These are phyloP conservation scores for Centrapalus pauciflorus DNA, from an alignment of 129 eudicot genomes.

Conservation along the genomic window DNA sequence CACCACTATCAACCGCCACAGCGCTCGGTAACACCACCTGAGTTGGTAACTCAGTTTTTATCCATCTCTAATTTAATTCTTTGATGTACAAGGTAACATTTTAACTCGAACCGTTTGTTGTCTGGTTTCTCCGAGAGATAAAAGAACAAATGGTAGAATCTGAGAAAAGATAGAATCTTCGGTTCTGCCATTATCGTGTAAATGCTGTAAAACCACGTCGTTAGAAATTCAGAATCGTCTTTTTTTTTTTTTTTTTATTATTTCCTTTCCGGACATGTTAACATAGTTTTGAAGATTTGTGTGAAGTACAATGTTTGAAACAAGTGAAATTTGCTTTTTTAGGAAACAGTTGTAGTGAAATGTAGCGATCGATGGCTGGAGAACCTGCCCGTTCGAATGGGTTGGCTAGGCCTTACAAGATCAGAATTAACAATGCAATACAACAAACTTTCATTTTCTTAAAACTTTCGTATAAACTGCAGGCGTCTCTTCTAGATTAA, in stretches of 20 bases:
- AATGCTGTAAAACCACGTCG: conserved; percentile 34
- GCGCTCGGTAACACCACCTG: conserved; percentile 19
- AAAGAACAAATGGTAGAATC: conserved; percentile 27
- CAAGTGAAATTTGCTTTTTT: neutral
- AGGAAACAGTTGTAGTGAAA: neutral
- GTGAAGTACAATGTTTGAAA: neutral
- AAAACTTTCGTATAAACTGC: no score
- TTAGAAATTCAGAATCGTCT: conserved; percentile 25
- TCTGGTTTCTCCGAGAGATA: conserved; percentile 29
- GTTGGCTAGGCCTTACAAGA: no score
- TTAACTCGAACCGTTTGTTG: conserved; percentile 25
- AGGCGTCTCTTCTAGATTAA: no score
- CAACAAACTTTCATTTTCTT: no score
- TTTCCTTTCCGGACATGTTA: neutral
- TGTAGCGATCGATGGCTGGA: neutral
- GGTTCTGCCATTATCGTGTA: conserved; percentile 23
- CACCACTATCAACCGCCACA: conserved; percentile 44
- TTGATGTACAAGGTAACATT: conserved; percentile 29
- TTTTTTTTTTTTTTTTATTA: neutral
- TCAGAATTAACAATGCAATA: no score
- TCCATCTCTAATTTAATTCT: conserved; percentile 41
- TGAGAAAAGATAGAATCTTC: conserved; percentile 21
- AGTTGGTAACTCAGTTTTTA: conserved; percentile 22
- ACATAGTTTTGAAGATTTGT: neutral
- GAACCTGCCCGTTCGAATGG: no score